Evolutionary conservation across 108 stramenopile genomes (phyloP).

Genomic region (Pseudonitzschia delicatissima): DNA sequence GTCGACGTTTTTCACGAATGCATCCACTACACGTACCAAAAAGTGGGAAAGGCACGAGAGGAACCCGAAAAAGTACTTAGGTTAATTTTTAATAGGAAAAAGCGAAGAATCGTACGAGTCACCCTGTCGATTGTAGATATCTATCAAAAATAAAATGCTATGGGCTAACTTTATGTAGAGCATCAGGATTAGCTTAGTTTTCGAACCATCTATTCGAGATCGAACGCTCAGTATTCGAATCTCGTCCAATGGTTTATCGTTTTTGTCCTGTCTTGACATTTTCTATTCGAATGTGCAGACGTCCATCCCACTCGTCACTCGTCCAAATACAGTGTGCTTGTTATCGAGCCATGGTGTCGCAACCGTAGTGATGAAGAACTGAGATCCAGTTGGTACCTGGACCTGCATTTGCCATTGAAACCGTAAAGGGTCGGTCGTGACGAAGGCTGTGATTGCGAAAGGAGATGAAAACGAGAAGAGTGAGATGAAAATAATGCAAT

Average conservation of each 20-base stretch:
- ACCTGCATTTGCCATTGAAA: conserved; percentile 96
- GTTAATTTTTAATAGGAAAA: no score
- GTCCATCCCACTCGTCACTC: conserved; percentile 96
- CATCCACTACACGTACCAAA: no score
- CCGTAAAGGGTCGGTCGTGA: conserved; percentile 95
- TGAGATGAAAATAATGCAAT: conserved; percentile 5
- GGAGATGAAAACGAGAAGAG: neutral
- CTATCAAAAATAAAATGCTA: no score
- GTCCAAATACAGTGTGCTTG: conserved; percentile 98
- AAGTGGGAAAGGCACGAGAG: no score
- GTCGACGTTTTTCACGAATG: no score
- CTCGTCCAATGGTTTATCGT: conserved; percentile 93
- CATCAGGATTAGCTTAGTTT: no score
- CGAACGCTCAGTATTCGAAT: conserved; percentile 91
- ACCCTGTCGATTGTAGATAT: no score
- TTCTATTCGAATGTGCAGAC: conserved; percentile 90
- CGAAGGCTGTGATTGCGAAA: conserved; percentile 34
- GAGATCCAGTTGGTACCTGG: conserved; percentile 77
- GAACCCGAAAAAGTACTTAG: no score
- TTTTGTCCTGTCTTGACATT: conserved; percentile 88
- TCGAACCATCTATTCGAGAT: conserved; percentile 68
- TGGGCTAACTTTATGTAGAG: no score
- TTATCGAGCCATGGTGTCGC: conserved; percentile 94
- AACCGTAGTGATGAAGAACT: conserved; percentile 84
- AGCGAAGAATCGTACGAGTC: no score